Evolutionary conservation across 352 stramenopile genomes (phyloP), one percentile per base, ranked within the genome.

Genomic region (Peronospora farinosa): DNA sequence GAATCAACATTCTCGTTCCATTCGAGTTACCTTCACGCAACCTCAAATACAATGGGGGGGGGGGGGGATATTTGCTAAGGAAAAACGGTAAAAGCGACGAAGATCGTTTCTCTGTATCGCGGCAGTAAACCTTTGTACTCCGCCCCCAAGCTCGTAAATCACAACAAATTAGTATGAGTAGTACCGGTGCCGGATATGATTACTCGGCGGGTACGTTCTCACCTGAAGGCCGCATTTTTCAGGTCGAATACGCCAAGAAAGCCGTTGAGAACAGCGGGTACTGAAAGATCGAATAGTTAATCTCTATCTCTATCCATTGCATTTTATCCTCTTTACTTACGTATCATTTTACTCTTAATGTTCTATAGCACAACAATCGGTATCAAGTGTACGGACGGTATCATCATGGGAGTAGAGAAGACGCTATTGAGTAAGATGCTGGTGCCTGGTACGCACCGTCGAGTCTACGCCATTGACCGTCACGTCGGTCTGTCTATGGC

Each of bases 161-260:
- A 28, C 33, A 51, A 37, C 43, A 32, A 58, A 8, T 12, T 16
- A 73, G 2, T 15, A 92, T 92, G 82, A 92, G 78, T 68, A 92
- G 81, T 65, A 91, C 82, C 23, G 82, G 82, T 28, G 79, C 82
- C 50, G 82, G 82, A 60, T 94, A 94, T 65, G 84, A 94, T 73
- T 87, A 87, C 57, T 92, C 84, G 23, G 75, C 77, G 47, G 82
- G 80, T 19, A 98, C 95, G 45, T 99, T 98, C 75, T 98, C 89
- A 47, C 95, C 96, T 17, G 96, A 99, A 65, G 96, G 96, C 32
- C 93, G 96, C 40, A 98, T 99, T 60, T 99, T 99, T 67, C 96
- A 99, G 78, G 91, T 98, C 40, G 96, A 99, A 63, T 99, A 99
- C 57, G 96, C 96, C 43, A 93, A 88, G 63, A 98, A 98, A 64